Percentiles rank a stretch among this genome's conserved stretches.
Evolutionary conservation across 345 rosid species (phyloP).

Genomic region (Eucalyptus tenuipes): DNA sequence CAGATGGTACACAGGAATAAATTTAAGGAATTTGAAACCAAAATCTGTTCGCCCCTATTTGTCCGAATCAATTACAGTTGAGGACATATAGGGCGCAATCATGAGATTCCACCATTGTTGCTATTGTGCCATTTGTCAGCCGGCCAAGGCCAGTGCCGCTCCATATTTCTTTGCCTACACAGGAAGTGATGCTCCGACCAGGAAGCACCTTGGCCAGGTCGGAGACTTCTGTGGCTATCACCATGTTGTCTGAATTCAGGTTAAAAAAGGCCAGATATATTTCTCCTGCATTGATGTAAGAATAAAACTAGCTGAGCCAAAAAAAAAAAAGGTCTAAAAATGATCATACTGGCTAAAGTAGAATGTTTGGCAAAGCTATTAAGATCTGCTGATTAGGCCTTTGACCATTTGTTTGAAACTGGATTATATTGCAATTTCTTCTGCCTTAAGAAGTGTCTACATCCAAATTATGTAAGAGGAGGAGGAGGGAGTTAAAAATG

Average conservation of each 20-base stretch:
- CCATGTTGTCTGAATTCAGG: constrained; percentile 22
- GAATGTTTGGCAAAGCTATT: not conserved
- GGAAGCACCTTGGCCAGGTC: constrained; percentile 44
- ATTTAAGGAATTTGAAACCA: not conserved
- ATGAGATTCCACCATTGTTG: constrained; percentile 33
- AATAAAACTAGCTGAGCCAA: not conserved
- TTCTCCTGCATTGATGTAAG: constrained; percentile 16
- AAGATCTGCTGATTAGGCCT: not conserved
- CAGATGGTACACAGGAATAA: not conserved
- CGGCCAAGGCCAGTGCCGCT: constrained; percentile 22
- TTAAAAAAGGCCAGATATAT: constrained; percentile 55
- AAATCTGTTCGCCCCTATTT: not conserved
- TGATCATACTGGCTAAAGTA: not conserved
- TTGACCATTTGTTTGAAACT: not conserved
- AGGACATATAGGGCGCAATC: constrained; percentile 55
- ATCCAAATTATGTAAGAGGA: not conserved
- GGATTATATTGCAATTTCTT: not conserved
- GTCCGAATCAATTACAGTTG: constrained; percentile 13
- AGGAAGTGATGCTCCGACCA: constrained; percentile 6
- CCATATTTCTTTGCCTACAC: constrained; percentile 49
- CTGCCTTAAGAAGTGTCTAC: not conserved
- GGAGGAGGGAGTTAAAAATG: not conserved
- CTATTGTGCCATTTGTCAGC: constrained; percentile 5
- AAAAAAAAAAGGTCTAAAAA: not conserved
- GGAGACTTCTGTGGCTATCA: constrained; percentile 41